Evolutionary conservation across 1,284 basidiomycete genomes (phyloP).

Genomic region (Ganoderma lucidum): DNA sequence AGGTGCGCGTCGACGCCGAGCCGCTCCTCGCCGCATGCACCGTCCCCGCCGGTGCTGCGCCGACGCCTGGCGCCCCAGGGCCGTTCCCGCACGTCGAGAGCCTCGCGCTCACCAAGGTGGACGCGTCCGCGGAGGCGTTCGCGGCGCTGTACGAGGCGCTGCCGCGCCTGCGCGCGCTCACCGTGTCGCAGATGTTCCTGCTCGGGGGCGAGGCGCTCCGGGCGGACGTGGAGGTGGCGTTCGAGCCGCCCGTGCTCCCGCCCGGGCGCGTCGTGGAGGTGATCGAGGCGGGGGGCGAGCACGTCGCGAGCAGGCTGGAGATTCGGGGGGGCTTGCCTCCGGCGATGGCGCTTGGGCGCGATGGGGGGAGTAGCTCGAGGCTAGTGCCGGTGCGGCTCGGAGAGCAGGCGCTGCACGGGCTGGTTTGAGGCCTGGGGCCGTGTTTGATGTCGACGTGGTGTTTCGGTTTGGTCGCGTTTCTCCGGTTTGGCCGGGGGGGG

Average conservation of each 20-base stretch:
- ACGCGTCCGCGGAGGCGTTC: constrained; percentile 30
- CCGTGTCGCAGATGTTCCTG: constrained; percentile 31
- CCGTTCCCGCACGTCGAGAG: constrained; percentile 28
- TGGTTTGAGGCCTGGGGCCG: not conserved
- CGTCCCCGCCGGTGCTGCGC: not conserved
- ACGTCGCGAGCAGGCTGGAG: constrained; percentile 12
- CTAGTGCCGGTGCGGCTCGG: not conserved
- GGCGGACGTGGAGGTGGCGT: constrained; percentile 19
- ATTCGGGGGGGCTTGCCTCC: not conserved
- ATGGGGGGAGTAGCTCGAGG: not conserved
- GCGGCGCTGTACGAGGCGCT: constrained; percentile 27
- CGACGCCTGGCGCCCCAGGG: not conserved
- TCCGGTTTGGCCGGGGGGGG: not conserved
- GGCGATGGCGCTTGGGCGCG: not conserved
- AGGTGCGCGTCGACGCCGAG: constrained; percentile 27
- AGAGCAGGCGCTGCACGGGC: not conserved
- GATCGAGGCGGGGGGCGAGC: constrained; percentile 9
- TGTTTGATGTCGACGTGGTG: not conserved
- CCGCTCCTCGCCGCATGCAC: constrained; percentile 27
- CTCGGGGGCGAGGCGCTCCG: constrained; percentile 22
- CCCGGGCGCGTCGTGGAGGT: constrained; percentile 1
- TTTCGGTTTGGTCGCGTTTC: not conserved
- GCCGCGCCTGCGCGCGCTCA: constrained; percentile 21
- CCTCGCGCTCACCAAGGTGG: constrained; percentile 24
- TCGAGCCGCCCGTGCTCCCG: constrained; percentile 15